Evolutionary conservation across 1,284 basidiomycete species (phyloP).

Genomic region (Inonotus hispidus): DNA sequence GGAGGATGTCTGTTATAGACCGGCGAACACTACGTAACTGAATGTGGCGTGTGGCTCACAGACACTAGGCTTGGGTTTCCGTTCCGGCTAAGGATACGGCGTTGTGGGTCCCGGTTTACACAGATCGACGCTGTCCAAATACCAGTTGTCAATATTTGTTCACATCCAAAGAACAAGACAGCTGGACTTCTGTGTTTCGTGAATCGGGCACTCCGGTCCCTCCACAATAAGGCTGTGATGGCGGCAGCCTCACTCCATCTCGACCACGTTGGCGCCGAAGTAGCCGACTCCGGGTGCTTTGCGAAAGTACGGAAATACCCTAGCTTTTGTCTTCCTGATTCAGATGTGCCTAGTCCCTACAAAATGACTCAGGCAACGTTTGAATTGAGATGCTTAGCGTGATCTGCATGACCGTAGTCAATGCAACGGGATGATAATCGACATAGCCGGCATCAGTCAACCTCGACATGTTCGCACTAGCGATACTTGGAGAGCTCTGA

Average conservation of each 20-base stretch:
- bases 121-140: not conserved
- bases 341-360: not conserved
- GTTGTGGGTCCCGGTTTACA: constrained; percentile 2
- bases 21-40: no score
- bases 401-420: no score
- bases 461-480: no score
- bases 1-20: not conserved
- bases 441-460: no score
- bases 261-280: not conserved
- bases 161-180: not conserved
- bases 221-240: no score
- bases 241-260: not conserved
- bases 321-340: not conserved
- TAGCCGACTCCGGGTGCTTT: not conserved
- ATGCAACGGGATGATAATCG: no score
- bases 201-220: not conserved
- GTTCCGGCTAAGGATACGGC: not conserved
- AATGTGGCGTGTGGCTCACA: constrained; percentile 1
- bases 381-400: not conserved
- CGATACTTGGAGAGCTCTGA: no score
- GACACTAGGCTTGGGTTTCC: not conserved
- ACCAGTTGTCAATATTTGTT: not conserved
- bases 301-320: not conserved
- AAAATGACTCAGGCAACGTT: not conserved
- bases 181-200: not conserved